Base-by-base conservation (phyloP, 225 moss, liverwort and hornwort genomes). In the Lunularia cruciata region DNA sequence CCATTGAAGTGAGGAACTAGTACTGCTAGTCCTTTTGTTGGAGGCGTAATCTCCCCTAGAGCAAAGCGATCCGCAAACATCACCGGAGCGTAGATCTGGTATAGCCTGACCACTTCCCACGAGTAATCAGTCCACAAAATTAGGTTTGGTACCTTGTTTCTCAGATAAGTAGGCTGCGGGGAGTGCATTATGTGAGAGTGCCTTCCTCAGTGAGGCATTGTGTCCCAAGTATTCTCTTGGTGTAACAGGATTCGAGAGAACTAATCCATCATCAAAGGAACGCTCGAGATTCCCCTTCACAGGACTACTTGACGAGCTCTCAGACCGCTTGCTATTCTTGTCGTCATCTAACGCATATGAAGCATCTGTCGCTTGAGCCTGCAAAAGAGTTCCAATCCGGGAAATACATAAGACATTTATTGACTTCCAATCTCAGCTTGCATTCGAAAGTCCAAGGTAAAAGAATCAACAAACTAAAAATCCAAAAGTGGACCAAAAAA, bases 151-250 rank as follows among this genome's bases (percentile, higher is more conserved):
- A 82, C 81, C 81, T 77, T 77, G 64, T 45, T 71, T 74, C 47
- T 74, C 81, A 38, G 74, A 74, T 32, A 71, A 46, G 53, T 77
- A 82, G 67, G 74, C 77, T 52, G 73, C 81, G 49, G 77, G 81
- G 37, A 83, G 72, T 54, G 83, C 83, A 33, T 75, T 77, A 56
- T 79, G 83, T 34, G 79, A 79, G 6, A 73, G 71, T n/a, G 76
- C 79, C 63, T 76, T 79, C 26, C 76, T 70, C 48, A 79, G 34
- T 0, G 76, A 76, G 46, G 73, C 70, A 35, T 64, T 76, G n/a
- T 73, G 70, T 13, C 56, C 55, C 22, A 31, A 47, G 16, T 65
- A n/a, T 54, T 47, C 70, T 57, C 71, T 35, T 63, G 77, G 60
- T 51, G 72, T 61, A 38, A 48, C 51, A 36, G 80, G 79, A 40